Conservation (phyloP, 805 yeast species). For the Saccharomyces eubayanus region DNA sequence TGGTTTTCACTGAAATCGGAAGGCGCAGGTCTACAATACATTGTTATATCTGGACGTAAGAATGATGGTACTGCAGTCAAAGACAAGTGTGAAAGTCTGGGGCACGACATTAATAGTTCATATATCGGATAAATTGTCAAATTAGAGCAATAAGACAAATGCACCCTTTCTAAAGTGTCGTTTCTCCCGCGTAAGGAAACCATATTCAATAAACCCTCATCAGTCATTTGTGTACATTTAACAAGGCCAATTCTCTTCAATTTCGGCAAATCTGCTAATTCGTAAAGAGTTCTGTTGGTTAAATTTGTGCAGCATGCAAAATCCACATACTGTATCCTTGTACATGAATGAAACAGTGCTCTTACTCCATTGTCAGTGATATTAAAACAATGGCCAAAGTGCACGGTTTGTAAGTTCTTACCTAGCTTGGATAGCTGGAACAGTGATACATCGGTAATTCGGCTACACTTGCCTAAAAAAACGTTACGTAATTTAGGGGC, state of each 20-base stretch:
- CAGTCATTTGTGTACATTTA: conserved; percentile 81
- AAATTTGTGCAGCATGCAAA: conserved; percentile 89
- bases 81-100: conserved; percentile 79
- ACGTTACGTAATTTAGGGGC: conserved; percentile 87
- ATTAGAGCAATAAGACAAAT: conserved; percentile 81
- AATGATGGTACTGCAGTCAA: conserved; percentile 90
- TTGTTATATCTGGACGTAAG: conserved; percentile 73
- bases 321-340: conserved; percentile 83
- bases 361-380: conserved; percentile 86
- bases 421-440: conserved; percentile 66
- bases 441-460: conserved; percentile 75
- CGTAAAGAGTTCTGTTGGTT: conserved; percentile 74
- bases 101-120: conserved; percentile 68
- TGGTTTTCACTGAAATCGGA: conserved; percentile 85
- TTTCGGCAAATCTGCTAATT: conserved; percentile 66
- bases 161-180: conserved; percentile 85
- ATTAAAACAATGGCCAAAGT: conserved; percentile 86
- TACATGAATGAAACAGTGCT: conserved; percentile 64
- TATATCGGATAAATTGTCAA: conserved; percentile 72
- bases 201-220: conserved; percentile 64
- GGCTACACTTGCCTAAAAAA: conserved; percentile 79
- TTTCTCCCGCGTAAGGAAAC: conserved; percentile 62
- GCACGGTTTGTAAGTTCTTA: conserved; percentile 75
- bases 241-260: conserved; percentile 88
- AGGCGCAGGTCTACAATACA: conserved; percentile 87